Conservation (phyloP, 495 filamentous ascomycete species). For the Clohesyomyces aquaticus region DNA sequence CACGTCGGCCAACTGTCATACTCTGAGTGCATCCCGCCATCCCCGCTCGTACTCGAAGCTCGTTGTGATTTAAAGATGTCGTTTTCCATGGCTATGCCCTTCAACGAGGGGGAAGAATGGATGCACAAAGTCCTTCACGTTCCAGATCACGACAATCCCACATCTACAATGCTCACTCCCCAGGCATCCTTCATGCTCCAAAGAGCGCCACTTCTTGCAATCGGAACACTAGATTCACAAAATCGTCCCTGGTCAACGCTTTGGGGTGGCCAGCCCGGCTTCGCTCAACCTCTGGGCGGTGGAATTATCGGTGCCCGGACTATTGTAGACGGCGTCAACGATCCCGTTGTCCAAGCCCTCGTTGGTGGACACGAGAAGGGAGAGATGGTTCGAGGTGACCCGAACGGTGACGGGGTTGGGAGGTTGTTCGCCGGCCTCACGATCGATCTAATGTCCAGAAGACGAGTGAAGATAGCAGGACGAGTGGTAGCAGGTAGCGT, state of each 20-base stretch:
- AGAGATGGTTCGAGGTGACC: slow-evolving; percentile 48
- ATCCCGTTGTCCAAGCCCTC: slow-evolving; percentile 67
- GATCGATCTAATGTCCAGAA: slow-evolving; percentile 68
- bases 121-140: slow-evolving; percentile 55
- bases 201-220: slow-evolving; percentile 64
- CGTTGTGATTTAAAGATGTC: slow-evolving; percentile 48
- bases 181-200: slow-evolving; percentile 59
- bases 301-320: slow-evolving; percentile 63
- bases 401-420: slow-evolving; percentile 20
- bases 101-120: slow-evolving; percentile 58
- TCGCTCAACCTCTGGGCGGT: slow-evolving; percentile 60
- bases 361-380: slow-evolving; percentile 50
- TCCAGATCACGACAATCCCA: slow-evolving; percentile 63
- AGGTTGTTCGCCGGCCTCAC: slow-evolving; percentile 63
- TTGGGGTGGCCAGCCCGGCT: slow-evolving; percentile 72
- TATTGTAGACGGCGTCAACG: slow-evolving; percentile 59
- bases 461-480: slow-evolving; percentile 70
- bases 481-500: slow-evolving; percentile 63
- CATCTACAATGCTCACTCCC: slow-evolving; percentile 57
- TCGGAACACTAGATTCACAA: slow-evolving; percentile 68
- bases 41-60: neutral
- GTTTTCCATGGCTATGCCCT: slow-evolving; percentile 51
- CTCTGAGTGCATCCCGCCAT: neutral
- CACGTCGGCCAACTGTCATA: neutral
- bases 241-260: slow-evolving; percentile 73